Evolutionary conservation across 2,329 filamentous ascomycete genomes (phyloP), one percentile per base, ranked within the genome.

Genomic region (Epicoccum nigrum): DNA sequence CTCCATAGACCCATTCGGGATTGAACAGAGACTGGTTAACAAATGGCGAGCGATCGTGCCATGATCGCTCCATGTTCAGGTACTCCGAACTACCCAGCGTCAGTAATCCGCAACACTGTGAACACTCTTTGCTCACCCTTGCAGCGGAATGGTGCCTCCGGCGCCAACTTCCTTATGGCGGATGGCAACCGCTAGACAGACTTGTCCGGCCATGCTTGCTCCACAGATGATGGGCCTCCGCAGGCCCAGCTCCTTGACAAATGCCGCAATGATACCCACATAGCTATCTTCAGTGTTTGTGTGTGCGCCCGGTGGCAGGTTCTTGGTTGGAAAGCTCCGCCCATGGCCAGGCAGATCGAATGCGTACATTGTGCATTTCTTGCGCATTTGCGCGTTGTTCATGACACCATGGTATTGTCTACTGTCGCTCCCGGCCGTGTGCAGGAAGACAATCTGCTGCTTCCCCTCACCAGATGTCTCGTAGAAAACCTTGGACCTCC

Each of bases 341-440:
- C 79, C 79, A 54, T 81, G 79, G 2, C 76, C 77, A 0, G 79
- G 79, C 8, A 81, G 67, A 58, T 81, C 79, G 38, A 81, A 79
- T 1, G 76, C 76, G 35, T 75, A 76, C 78, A 81, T 81, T 16
- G 71, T 76, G 48, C 76, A 79, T 45, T 69, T 76, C 62, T 78
- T 73, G 16, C 74, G 69, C 76, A 79, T 79, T 11, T 69, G 65
- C 21, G 66, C 49, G 47, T 81, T 72, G 47, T 81, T 81, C 77
- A 82, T 76, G 2, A 81, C 78, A 16, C 79, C 78, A 44, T 81
- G 79, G 44, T 81, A 81, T 58, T 81, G 78, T 21, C 79, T 63
- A 21, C 71, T 69, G 54, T 81, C 79, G 40, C 74, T 76, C 2
- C 78, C 78, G 12, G 76, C 76, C 0, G 76, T 78, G 52, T 79